Conservation (phyloP, 176 grass and related monocot species). For the Juncus inflexus region DNA sequence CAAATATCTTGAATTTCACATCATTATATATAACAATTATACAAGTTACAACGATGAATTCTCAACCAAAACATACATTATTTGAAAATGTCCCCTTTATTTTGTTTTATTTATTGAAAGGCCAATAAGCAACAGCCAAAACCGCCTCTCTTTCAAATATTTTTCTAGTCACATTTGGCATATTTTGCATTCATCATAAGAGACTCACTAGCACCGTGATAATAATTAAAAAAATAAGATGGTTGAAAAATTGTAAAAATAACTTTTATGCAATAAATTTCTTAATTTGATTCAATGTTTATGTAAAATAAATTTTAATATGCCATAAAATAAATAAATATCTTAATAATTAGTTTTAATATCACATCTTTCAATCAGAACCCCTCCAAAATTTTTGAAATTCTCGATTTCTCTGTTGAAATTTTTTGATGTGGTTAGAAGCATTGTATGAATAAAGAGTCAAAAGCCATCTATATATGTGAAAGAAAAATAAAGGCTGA, state of each 20-base stretch:
- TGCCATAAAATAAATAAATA: background rate
- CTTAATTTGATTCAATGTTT: too few relatives aligned
- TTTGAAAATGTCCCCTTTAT: too few relatives aligned
- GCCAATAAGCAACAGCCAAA: constrained; percentile 77
- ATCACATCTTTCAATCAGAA: constrained; percentile 91
- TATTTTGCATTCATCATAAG: constrained; percentile 74
- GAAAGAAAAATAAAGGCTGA: too few relatives aligned
- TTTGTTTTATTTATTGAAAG: constrained; percentile 19
- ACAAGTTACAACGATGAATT: too few relatives aligned
- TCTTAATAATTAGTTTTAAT: constrained; percentile 37
- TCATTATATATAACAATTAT: too few relatives aligned
- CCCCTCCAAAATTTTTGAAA: constrained; percentile 76
- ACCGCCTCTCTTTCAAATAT: constrained; percentile 85
- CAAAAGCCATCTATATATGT: background rate
- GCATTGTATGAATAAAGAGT: constrained; percentile 46
- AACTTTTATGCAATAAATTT: background rate
- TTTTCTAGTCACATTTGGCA: constrained; percentile 77
- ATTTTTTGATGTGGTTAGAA: constrained; percentile 54
- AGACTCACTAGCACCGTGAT: constrained; percentile 46
- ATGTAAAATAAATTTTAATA: too few relatives aligned
- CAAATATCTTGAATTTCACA: too few relatives aligned
- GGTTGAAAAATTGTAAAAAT: background rate
- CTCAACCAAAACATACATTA: too few relatives aligned
- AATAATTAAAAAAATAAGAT: background rate
- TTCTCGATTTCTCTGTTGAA: constrained; percentile 69